These are phyloP conservation scores for Cylindrodendrum hubeiense DNA, from an alignment of 2,329 filamentous ascomycete species.

Conservation along the genomic window DNA sequence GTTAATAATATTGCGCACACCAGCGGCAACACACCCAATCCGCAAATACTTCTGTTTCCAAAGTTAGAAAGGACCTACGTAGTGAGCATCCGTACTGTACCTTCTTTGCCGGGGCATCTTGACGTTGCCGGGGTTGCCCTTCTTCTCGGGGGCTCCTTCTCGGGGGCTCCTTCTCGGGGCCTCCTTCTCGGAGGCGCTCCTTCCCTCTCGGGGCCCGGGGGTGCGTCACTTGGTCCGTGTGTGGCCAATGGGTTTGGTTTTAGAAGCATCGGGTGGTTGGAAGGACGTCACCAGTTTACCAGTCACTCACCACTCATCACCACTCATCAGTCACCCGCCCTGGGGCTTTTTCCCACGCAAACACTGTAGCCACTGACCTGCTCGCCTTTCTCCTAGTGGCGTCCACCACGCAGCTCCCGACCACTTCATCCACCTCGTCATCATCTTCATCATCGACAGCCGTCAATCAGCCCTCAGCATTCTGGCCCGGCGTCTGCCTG, in stretches of 20 bases:
- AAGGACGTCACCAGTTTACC: slow-evolving; percentile 22
- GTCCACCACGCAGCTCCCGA: neutral
- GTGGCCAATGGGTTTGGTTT: slow-evolving; percentile 16
- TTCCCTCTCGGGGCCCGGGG: slow-evolving; percentile 15
- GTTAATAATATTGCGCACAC: slow-evolving; percentile 4
- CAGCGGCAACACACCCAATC: neutral
- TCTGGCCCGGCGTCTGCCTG: slow-evolving; percentile 12
- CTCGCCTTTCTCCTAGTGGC: neutral
- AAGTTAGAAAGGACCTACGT: neutral
- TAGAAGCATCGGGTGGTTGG: slow-evolving; percentile 16
- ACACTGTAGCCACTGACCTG: slow-evolving; percentile 23
- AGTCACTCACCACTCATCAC: slow-evolving; percentile 8
- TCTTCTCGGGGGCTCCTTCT: slow-evolving; percentile 7
- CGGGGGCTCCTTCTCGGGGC: slow-evolving; percentile 18
- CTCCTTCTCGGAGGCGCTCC: slow-evolving; percentile 23
- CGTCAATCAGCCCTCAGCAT: slow-evolving; percentile 17
- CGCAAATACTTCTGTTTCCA: neutral
- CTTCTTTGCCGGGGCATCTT: slow-evolving; percentile 1
- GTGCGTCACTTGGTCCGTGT: slow-evolving; percentile 20
- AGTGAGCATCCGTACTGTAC: neutral
- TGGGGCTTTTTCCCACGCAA: slow-evolving; percentile 1
- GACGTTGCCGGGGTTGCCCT: slow-evolving; percentile 21
- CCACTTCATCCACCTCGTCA: slow-evolving; percentile 22
- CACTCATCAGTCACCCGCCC: slow-evolving; percentile 1
- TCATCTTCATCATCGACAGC: slow-evolving; percentile 12